Percentiles rank a stretch among this genome's conserved stretches.
Conservation (phyloP, 768 basidiomycete species). For the Boletus subcaerulescens region DNA sequence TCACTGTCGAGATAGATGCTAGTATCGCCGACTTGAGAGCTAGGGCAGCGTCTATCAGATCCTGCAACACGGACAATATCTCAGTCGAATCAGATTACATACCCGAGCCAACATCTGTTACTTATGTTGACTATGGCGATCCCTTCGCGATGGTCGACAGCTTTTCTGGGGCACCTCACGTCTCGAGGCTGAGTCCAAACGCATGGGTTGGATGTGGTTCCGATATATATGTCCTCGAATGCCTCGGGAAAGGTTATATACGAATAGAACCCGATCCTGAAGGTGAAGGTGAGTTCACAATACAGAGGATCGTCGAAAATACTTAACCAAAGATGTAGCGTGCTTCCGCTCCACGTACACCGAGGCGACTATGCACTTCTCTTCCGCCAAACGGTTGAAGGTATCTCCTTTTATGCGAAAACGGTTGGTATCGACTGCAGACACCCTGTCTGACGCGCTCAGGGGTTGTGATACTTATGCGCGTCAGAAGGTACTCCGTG, state of each 20-base stretch:
- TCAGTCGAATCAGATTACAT: constrained; percentile 29
- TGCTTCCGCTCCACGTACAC: constrained; percentile 53
- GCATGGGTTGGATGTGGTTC: constrained; percentile 83
- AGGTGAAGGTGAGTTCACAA: constrained; percentile 32
- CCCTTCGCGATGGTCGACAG: constrained; percentile 58
- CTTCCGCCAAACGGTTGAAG: constrained; percentile 43
- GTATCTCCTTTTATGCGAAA: constrained; percentile 54
- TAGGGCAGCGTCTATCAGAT: constrained; percentile 28
- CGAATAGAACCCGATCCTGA: constrained; percentile 50
- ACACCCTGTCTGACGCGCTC: constrained; percentile 56
- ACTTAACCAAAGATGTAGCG: constrained; percentile 18
- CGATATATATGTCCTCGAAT: constrained; percentile 69
- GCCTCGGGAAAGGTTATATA: constrained; percentile 66
- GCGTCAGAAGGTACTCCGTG: constrained; percentile 49
- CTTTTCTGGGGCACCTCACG: constrained; percentile 52
- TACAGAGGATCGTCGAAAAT: not conserved
- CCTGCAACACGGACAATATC: constrained; percentile 3
- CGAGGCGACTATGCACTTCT: constrained; percentile 45
- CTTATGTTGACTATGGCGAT: constrained; percentile 74
- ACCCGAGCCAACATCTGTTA: constrained; percentile 59
- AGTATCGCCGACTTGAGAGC: constrained; percentile 47
- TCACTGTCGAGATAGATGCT: constrained; percentile 41
- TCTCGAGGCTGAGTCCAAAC: constrained; percentile 50
- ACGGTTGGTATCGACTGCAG: constrained; percentile 52
- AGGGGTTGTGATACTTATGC: constrained; percentile 71